A percentile compares a stretch with the other conserved stretches of the same genome.
Evolutionary conservation across 1,284 basidiomycete genomes (phyloP).

Genomic region (Acaromyces ingoldii): DNA sequence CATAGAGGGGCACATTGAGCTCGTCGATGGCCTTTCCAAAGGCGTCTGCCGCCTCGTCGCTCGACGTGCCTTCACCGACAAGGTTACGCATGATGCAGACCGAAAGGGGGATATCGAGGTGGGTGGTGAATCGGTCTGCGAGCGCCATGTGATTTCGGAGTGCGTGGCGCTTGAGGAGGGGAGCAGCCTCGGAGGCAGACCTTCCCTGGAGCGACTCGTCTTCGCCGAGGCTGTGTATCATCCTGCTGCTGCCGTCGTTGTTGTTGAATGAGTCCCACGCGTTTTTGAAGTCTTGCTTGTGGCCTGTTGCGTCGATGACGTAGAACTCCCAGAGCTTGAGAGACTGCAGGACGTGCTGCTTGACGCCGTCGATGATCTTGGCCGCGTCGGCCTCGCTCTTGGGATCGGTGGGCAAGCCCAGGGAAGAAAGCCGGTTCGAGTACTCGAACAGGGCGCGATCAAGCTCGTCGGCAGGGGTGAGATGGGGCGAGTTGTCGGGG

Average conservation of each 20-base stretch:
- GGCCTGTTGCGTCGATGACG: constrained; percentile 28
- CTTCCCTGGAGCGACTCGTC: constrained; percentile 8
- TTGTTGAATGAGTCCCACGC: constrained; percentile 11
- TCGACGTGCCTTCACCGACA: constrained; percentile 12
- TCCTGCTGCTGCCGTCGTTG: not conserved
- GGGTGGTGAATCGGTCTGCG: constrained; percentile 26
- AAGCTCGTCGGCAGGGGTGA: constrained; percentile 41
- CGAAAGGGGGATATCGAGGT: constrained; percentile 21
- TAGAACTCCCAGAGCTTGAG: constrained; percentile 46
- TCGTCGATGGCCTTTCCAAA: constrained; percentile 27
- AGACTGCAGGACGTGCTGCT: constrained; percentile 24
- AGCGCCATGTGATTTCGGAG: constrained; percentile 33
- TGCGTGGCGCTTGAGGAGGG: constrained; percentile 18
- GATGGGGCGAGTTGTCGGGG: constrained; percentile 42
- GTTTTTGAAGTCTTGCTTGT: constrained; percentile 18
- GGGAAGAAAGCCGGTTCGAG: constrained; percentile 17
- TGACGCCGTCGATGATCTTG: constrained; percentile 31
- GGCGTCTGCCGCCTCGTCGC: constrained; percentile 16
- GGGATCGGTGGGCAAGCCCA: constrained; percentile 27
- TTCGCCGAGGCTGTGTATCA: constrained; percentile 6
- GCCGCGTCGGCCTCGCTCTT: constrained; percentile 26
- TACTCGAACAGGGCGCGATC: constrained; percentile 31
- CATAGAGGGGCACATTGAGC: constrained; percentile 33
- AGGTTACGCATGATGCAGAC: constrained; percentile 16
- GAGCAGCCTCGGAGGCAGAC: not conserved